phyloP scores from a whole-genome alignment of 768 basidiomycete genomes.

The Kwoniella europaea region DNA sequence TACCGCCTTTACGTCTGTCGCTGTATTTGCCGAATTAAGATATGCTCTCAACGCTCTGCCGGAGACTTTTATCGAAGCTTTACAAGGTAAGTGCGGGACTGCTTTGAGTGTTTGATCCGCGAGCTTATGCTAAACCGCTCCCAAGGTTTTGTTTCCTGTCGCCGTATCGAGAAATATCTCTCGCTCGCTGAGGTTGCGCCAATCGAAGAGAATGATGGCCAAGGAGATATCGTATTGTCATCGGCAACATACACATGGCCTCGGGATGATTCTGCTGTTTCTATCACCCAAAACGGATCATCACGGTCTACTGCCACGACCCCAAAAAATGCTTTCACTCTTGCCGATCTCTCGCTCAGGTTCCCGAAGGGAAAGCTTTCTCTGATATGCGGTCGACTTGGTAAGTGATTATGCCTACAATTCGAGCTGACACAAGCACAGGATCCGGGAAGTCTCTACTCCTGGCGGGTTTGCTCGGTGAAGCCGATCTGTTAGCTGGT shows the following conservation, averaged over 20 bases:
- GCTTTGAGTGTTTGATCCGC: background rate
- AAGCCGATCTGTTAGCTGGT: conserved; percentile 81
- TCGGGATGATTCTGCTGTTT: conserved; percentile 67
- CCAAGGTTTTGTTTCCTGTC: conserved; percentile 78
- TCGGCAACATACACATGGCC: conserved; percentile 92
- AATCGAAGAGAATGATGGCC: conserved; percentile 62
- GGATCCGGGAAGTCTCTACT: conserved; percentile 84
- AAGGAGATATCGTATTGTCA: conserved; percentile 72
- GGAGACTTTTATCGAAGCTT: conserved; percentile 85
- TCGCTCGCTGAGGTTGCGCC: conserved; percentile 71
- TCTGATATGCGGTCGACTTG: conserved; percentile 85
- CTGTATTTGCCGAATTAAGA: conserved; percentile 85
- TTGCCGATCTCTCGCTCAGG: conserved; percentile 75
- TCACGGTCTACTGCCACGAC: conserved; percentile 68
- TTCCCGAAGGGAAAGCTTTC: conserved; percentile 82
- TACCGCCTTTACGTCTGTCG: conserved; percentile 73
- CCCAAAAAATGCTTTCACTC: conserved; percentile 76
- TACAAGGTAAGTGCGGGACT: conserved; percentile 65
- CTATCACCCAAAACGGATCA: conserved; percentile 53
- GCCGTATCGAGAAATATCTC: conserved; percentile 90
- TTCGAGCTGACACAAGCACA: background rate
- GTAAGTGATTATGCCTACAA: conserved; percentile 16
- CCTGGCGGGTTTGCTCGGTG: conserved; percentile 82
- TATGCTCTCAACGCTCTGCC: conserved; percentile 83
- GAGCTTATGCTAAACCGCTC: background rate